Conservation (phyloP, 1,139 yeast genomes). For the Ashbya aceris region DNA sequence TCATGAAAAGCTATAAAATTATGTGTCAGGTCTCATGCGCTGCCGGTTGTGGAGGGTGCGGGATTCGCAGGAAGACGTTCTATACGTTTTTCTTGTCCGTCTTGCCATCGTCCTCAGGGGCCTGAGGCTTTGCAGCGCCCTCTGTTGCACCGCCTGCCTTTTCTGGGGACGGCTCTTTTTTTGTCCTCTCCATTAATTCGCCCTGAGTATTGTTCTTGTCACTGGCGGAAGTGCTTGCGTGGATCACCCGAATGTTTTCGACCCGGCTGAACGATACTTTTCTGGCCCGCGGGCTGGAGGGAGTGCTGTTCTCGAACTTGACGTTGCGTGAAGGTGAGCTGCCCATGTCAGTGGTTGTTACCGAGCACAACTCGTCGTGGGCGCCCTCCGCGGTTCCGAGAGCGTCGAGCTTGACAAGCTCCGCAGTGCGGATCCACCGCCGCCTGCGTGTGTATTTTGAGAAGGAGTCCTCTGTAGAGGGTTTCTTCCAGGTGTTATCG, state of each 20-base stretch:
- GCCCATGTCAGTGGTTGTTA: conserved; percentile 5
- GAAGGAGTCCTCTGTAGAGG: conserved; percentile 79
- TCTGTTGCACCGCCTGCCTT: not conserved
- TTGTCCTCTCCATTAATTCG: not conserved
- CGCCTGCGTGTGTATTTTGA: conserved; percentile 89
- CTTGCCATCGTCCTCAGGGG: not conserved
- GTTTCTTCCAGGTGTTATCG: conserved; percentile 92
- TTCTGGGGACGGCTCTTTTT: conserved; percentile 1
- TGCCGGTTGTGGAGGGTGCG: too few species aligned
- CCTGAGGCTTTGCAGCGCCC: not conserved
- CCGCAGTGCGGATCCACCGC: conserved; percentile 94
- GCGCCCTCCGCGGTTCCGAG: conserved; percentile 2
- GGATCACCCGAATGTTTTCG: conserved; percentile 23
- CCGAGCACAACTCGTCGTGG: conserved; percentile 1
- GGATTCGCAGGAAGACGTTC: not conserved
- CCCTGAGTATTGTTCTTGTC: not conserved
- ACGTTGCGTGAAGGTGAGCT: conserved; percentile 1
- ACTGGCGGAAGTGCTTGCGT: conserved; percentile 6
- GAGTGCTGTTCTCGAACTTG: not conserved
- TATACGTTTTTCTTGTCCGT: conserved; percentile 3
- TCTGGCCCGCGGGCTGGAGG: conserved; percentile 9
- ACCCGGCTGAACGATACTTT: conserved; percentile 26
- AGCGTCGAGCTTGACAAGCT: conserved; percentile 39
- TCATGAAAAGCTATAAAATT: not conserved
- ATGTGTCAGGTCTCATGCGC: too few species aligned